A percentile compares a stretch with the other conserved stretches of the same genome.
Conservation (phyloP, 2,329 filamentous ascomycete genomes). For the Penicillium sp. region DNA sequence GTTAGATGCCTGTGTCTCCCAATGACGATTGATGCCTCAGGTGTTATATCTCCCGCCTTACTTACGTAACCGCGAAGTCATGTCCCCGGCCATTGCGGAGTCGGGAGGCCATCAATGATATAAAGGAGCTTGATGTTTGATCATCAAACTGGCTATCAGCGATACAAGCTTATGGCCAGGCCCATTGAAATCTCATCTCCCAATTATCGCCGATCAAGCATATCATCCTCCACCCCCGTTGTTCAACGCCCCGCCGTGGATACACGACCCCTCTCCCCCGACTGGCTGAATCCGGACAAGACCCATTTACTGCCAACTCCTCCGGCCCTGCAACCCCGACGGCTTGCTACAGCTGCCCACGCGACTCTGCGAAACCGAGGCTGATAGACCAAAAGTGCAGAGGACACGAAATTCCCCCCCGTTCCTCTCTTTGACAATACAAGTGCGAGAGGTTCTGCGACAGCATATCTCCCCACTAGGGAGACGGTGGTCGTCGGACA, state of each 20-base stretch:
- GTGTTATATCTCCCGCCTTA: not conserved
- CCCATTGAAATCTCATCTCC: not conserved
- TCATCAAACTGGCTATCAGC: not conserved
- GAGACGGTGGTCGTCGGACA: conserved; percentile 39
- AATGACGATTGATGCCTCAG: not conserved
- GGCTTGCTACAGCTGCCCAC: conserved; percentile 10
- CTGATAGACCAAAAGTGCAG: not conserved
- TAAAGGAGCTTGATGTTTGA: not conserved
- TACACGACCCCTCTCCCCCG: conserved; percentile 11
- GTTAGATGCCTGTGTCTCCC: not conserved
- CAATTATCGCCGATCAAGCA: not conserved
- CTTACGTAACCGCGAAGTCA: conserved; percentile 16
- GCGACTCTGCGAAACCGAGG: conserved; percentile 2
- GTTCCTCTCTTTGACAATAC: not conserved
- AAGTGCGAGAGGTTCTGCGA: conserved; percentile 6
- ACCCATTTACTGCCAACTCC: not conserved
- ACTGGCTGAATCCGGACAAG: conserved; percentile 12
- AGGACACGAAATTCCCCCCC: not conserved
- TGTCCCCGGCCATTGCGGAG: conserved; percentile 14
- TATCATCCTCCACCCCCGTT: not conserved
- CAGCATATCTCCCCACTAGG: conserved; percentile 24
- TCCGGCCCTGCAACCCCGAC: conserved; percentile 7
- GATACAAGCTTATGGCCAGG: not conserved
- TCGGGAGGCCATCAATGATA: conserved; percentile 6
- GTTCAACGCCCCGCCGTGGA: conserved; percentile 2